Evolutionary conservation across 805 yeast genomes (phyloP).

Genomic region (Hanseniaspora thailandica): DNA sequence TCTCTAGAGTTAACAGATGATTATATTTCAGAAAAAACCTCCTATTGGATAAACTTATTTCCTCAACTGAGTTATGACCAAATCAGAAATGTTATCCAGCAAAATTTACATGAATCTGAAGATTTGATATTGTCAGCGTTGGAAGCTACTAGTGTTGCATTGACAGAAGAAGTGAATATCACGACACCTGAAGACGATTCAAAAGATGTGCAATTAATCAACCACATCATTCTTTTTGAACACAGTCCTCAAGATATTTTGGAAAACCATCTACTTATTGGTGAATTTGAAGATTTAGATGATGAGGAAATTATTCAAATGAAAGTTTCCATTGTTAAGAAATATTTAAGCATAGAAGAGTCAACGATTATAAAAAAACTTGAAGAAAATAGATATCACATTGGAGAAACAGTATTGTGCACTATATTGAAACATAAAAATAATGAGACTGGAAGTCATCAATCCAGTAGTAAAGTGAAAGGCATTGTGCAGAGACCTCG

Average conservation of each 20-base stretch:
- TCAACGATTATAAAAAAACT: not conserved
- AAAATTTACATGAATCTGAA: conserved; percentile 2
- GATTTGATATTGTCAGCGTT: not conserved
- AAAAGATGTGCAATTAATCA: not conserved
- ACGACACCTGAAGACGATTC: not conserved
- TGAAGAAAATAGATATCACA: not conserved
- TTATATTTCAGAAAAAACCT: conserved; percentile 27
- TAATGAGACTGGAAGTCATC: not conserved
- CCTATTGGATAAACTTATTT: conserved; percentile 21
- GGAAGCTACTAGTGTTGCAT: conserved; percentile 13
- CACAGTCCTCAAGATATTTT: not conserved
- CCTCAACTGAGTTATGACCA: not conserved
- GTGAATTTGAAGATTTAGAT: not conserved
- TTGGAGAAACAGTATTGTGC: not conserved
- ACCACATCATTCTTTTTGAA: not conserved
- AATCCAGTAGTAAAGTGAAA: not conserved
- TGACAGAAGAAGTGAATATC: not conserved
- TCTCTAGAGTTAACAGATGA: conserved; percentile 24
- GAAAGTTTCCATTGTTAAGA: not conserved
- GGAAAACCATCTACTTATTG: not conserved
- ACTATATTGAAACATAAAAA: not conserved
- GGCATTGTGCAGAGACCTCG: not conserved
- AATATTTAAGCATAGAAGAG: not conserved
- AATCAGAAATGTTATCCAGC: not conserved
- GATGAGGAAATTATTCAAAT: not conserved